Conservation (phyloP, 805 yeast species). For the Starmera dryadoides region DNA sequence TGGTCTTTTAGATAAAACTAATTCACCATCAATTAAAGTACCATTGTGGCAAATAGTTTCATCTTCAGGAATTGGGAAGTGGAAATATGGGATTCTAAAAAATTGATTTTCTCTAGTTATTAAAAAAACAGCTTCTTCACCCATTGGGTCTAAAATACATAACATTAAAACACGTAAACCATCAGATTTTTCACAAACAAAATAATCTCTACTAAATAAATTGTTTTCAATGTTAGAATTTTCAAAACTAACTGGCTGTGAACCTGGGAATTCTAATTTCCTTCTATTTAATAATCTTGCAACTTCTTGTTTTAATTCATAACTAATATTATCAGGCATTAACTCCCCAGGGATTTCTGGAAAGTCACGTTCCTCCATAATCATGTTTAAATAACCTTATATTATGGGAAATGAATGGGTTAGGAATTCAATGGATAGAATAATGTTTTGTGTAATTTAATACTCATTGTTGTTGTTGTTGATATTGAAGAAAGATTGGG, state of each 20-base stretch:
- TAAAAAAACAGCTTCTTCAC: conserved; percentile 83
- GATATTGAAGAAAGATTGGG: no score
- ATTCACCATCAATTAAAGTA: conserved; percentile 89
- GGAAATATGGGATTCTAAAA: conserved; percentile 72
- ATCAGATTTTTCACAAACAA: conserved; percentile 94
- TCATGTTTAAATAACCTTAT: no score
- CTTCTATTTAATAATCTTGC: conserved; percentile 53
- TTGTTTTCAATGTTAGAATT: conserved; percentile 60
- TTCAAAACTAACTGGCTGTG: conserved; percentile 92
- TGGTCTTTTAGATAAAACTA: conserved; percentile 63
- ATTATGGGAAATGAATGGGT: no score
- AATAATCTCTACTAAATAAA: conserved; percentile 66
- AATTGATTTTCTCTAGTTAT: conserved; percentile 88
- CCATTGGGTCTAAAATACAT: conserved; percentile 54
- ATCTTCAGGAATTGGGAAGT: conserved; percentile 60
- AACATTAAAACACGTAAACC: conserved; percentile 83
- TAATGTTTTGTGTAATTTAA: no score
- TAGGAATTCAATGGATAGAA: no score
- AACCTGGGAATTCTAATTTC: conserved; percentile 68
- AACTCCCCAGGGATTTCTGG: conserved; percentile 84
- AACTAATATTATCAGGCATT: conserved; percentile 66
- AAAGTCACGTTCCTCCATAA: conserved; percentile 37
- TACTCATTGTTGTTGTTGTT: no score
- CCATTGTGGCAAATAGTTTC: conserved; percentile 70
- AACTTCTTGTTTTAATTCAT: conserved; percentile 60